A percentile compares a stretch with the other conserved stretches of the same genome.
Conservation (phyloP, 495 filamentous ascomycete genomes). For the Thozetella sp. region DNA sequence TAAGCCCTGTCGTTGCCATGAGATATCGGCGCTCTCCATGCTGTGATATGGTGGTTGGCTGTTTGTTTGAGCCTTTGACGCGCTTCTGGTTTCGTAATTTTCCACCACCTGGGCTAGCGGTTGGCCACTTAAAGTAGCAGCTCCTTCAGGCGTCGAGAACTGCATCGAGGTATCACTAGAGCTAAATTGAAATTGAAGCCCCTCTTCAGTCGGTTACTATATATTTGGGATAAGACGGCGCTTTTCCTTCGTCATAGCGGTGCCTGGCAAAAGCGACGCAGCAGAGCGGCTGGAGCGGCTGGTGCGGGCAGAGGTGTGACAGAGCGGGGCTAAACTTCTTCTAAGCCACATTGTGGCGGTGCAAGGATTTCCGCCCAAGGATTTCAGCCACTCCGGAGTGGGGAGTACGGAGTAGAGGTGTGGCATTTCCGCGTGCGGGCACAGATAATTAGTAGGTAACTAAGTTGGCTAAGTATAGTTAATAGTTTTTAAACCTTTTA, state of each 20-base stretch:
- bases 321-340: background rate
- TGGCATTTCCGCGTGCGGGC: no score
- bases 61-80: background rate
- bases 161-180: background rate
- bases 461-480: no score
- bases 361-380: background rate
- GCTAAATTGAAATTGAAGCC: background rate
- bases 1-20: background rate
- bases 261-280: background rate
- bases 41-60: background rate
- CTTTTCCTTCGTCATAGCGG: background rate
- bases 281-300: background rate
- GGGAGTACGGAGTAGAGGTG: no score
- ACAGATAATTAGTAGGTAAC: no score
- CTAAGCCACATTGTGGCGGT: background rate
- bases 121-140: background rate
- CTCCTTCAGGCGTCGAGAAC: background rate
- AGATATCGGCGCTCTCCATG: background rate
- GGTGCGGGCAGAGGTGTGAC: background rate
- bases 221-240: background rate
- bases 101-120: background rate
- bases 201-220: background rate
- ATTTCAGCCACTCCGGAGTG: no score
- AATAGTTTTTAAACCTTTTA: no score
- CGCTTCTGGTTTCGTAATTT: background rate